These are phyloP conservation scores for Typha latifolia DNA, from an alignment of 176 grass and related monocot species.

Conservation along the genomic window DNA sequence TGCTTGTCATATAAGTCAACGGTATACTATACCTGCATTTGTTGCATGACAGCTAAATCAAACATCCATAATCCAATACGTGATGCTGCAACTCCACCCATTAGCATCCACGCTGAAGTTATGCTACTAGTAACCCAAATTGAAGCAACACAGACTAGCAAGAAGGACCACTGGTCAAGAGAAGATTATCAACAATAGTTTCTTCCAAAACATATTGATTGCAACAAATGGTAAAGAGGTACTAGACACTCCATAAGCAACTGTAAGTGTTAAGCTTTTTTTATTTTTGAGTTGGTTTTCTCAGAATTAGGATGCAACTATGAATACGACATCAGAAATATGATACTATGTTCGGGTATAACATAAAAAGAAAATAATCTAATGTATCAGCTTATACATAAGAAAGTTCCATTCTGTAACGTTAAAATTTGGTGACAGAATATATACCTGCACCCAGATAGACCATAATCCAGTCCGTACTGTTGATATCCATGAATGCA, in stretches of 20 bases:
- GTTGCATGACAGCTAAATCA: constrained; percentile 75
- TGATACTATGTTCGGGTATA: too few relatives aligned
- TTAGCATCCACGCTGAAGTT: constrained; percentile 74
- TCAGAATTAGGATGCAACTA: too few relatives aligned
- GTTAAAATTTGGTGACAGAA: not conserved
- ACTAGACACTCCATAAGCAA: too few relatives aligned
- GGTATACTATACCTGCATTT: constrained; percentile 40
- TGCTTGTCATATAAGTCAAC: too few relatives aligned
- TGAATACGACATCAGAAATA: too few relatives aligned
- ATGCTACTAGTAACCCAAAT: constrained; percentile 34
- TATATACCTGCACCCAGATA: constrained; percentile 58
- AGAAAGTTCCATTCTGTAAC: too few relatives aligned
- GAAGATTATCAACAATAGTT: not conserved
- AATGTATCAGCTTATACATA: too few relatives aligned
- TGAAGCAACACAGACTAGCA: constrained; percentile 60
- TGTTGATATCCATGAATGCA: constrained; percentile 54
- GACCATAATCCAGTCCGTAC: constrained; percentile 82
- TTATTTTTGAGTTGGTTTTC: too few relatives aligned
- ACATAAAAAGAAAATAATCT: too few relatives aligned
- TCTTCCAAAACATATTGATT: not conserved
- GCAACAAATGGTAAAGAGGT: not conserved
- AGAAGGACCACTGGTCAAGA: constrained; percentile 60
- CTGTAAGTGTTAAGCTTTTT: too few relatives aligned
- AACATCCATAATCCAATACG: constrained; percentile 95
- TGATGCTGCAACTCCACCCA: constrained; percentile 69